Evolutionary conservation across 495 filamentous ascomycete genomes (phyloP), one percentile per base, ranked within the genome.

Genomic region (Tuber microsphaerosporum): DNA sequence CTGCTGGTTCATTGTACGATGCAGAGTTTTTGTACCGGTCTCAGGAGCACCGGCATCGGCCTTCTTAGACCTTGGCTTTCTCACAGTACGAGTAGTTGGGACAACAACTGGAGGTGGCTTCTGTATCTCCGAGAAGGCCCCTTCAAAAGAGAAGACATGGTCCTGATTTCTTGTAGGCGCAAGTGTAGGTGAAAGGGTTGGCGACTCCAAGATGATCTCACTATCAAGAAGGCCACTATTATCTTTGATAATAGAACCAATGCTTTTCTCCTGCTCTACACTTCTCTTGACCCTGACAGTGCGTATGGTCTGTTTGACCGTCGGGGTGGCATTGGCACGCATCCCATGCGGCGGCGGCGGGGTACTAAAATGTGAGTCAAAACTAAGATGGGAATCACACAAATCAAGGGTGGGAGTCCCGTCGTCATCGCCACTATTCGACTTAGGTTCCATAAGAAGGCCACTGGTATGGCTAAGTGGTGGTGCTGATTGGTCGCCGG

Each of bases 1-100:
- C 51, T 72, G 78, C 61, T 79, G 77, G 6, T 68, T 71, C 77
- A 79, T 79, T 10, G 76, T 79, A n/a, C 12, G 69, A 37, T 43
- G 70, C 34, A 79, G 42, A 41, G 48, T 73, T 31, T 77, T 73
- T 71, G 77, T 75, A 7, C 75, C 73, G 19, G 39, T 46, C 31
- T 79, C 77, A 20, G 76, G 78, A 71, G 75, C 44, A 37, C 56
- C 26, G 14, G 26, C 19, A 19, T 79, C 73, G 26, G 65, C 73
- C 76, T 72, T 79, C 56, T 77, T 75, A 71, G 41, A 41, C 46
- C 45, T 79, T 34, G 70, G 73, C 43, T 71, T 70, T 68, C 77
- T 79, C 41, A 73, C 19, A 26, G 72, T 79, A 17, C 73, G 70
- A 44, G 69, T 71, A n/a, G 72, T 65, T 71, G 51, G 39, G 20